A percentile compares a stretch with the other conserved stretches of the same genome.
These are phyloP conservation scores for Hymenoscyphus repandus DNA, from an alignment of 2,329 filamentous ascomycete genomes.

Conservation along the genomic window DNA sequence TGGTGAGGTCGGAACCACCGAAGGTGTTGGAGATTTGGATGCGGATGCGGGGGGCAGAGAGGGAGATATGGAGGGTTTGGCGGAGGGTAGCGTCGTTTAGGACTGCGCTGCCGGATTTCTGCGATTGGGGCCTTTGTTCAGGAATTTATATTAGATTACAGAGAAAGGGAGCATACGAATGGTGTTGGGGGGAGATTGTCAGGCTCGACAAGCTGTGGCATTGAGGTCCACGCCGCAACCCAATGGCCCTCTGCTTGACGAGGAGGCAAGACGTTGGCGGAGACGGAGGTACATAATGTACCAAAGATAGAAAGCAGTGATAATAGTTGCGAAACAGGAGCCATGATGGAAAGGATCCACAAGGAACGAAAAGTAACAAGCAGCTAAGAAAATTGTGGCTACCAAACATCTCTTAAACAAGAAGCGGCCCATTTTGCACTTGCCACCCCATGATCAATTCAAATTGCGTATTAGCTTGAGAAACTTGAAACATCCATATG, in stretches of 20 bases:
- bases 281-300: neutral
- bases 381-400: neutral
- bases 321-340: constrained; percentile 12
- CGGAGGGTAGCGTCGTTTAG: constrained; percentile 13
- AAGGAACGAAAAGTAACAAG: neutral
- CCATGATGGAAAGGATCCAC: constrained; percentile 10
- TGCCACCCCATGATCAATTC: neutral
- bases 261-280: neutral
- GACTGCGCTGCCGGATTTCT: constrained; percentile 6
- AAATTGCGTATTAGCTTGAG: neutral
- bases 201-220: constrained; percentile 18
- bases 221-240: constrained; percentile 18
- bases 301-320: neutral
- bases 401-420: neutral
- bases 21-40: constrained; percentile 19
- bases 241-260: constrained; percentile 9
- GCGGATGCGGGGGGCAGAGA: constrained; percentile 5
- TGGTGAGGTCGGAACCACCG: constrained; percentile 2
- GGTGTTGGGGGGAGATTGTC: constrained; percentile 15
- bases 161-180: constrained; percentile 2
- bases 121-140: neutral
- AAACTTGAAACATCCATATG: neutral
- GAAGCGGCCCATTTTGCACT: neutral
- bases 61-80: constrained; percentile 15
- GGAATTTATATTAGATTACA: neutral